phyloP scores from a whole-genome alignment of 139 green algal species.

The Coelastrella sp. region DNA sequence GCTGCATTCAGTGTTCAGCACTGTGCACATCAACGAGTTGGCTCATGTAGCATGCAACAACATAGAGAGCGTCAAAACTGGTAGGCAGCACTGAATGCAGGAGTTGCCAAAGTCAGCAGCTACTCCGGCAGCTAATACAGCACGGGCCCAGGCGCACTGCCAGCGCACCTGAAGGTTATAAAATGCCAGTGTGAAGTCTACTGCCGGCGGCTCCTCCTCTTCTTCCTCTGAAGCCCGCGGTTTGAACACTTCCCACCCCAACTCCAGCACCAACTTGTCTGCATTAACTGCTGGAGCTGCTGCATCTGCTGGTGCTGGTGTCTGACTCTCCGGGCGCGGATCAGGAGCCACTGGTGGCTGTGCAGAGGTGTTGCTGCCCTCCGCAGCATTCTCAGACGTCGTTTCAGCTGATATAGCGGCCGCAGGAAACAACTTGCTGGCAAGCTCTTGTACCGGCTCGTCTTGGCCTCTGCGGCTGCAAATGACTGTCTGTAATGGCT shows the following conservation, averaged over 20 bases:
- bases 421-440: background rate
- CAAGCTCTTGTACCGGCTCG: background rate
- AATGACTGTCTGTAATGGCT: background rate
- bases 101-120: too few relatives aligned
- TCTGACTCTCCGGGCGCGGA: background rate
- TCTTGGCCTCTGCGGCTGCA: conserved; percentile 24
- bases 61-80: too few relatives aligned
- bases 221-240: conserved; percentile 34
- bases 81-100: too few relatives aligned
- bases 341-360: background rate
- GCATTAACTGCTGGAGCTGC: background rate
- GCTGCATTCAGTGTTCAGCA: too few relatives aligned
- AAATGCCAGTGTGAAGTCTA: conserved; percentile 28
- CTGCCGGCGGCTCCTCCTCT: conserved; percentile 26
- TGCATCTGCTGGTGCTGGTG: background rate
- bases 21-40: too few relatives aligned
- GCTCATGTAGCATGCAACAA: too few relatives aligned
- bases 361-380: background rate
- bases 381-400: background rate
- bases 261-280: conserved; percentile 34
- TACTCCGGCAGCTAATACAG: too few relatives aligned
- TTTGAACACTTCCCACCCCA: conserved; percentile 40
- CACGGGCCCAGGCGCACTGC: too few relatives aligned
- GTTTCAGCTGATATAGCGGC: background rate
- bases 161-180: conserved; percentile 35